Percentiles rank a stretch among this genome's conserved stretches.
Conservation (phyloP, 352 stramenopile genomes). For the Phytophthora capsici region DNA sequence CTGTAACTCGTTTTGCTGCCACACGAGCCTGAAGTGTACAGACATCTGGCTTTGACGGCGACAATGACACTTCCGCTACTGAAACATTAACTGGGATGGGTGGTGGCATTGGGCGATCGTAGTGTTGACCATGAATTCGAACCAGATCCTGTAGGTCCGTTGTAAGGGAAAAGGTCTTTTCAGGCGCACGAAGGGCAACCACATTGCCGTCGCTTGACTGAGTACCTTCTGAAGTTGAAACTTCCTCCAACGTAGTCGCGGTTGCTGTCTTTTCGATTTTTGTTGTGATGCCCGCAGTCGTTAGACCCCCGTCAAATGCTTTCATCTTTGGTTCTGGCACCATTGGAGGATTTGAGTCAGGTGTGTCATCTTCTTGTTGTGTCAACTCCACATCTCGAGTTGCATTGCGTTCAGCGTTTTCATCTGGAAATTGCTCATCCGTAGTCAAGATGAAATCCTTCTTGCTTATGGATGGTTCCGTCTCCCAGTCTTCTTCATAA, state of each 20-base stretch:
- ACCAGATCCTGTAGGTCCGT: constrained; percentile 3
- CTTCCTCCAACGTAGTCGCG: neutral
- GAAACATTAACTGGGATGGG: constrained; percentile 5
- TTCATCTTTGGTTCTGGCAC: neutral
- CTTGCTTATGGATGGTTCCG: constrained; percentile 17
- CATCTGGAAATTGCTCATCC: constrained; percentile 6
- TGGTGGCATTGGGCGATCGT: constrained; percentile 7
- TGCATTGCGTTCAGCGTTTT: constrained; percentile 5
- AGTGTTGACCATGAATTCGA: constrained; percentile 20
- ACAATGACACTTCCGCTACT: neutral
- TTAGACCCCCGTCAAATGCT: neutral
- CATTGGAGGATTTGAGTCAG: neutral
- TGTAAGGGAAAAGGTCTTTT: neutral
- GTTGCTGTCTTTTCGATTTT: constrained; percentile 1
- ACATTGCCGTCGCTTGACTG: constrained; percentile 2
- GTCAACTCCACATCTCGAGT: constrained; percentile 20
- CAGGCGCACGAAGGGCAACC: neutral
- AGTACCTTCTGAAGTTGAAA: constrained; percentile 11
- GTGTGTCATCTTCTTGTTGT: neutral
- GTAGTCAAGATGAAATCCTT: constrained; percentile 4
- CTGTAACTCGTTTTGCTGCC: constrained; percentile 23
- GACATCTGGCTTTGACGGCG: constrained; percentile 2
- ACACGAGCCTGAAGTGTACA: constrained; percentile 28
- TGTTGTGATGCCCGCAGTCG: neutral
- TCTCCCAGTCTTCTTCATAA: constrained; percentile 34